These are phyloP conservation scores for Periconia macrospinosa DNA, from an alignment of 2,329 filamentous ascomycete genomes.

Conservation along the genomic window DNA sequence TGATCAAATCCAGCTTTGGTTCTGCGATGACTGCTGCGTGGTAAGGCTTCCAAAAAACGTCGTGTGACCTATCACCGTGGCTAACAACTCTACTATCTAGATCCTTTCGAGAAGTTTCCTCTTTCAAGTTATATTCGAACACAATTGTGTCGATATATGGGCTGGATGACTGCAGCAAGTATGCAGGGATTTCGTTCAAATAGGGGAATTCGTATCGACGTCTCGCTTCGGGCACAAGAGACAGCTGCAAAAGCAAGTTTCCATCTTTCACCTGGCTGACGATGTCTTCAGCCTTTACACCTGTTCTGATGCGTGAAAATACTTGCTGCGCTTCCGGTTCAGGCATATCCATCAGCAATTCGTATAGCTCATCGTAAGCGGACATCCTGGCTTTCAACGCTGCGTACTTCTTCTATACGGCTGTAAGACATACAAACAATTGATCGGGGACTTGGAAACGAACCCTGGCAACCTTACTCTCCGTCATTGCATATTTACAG, in stretches of 20 bases:
- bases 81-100: too few species aligned
- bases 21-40: slow-evolving; percentile 5
- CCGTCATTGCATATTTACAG: too few species aligned
- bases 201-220: background rate
- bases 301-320: slow-evolving; percentile 2
- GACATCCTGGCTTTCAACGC: slow-evolving; percentile 6
- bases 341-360: slow-evolving; percentile 8
- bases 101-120: too few species aligned
- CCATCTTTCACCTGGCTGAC: slow-evolving; percentile 13
- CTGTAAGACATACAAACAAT: too few species aligned
- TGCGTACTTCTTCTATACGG: slow-evolving; percentile 8
- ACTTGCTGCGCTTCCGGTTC: slow-evolving; percentile 12
- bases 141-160: background rate
- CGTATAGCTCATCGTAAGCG: slow-evolving; percentile 15
- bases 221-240: background rate
- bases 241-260: background rate
- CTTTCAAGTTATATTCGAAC: too few species aligned
- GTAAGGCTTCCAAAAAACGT: slow-evolving; percentile 1
- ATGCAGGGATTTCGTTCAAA: background rate
- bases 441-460: too few species aligned
- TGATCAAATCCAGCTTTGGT: background rate
- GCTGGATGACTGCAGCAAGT: background rate
- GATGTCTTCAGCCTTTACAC: slow-evolving; percentile 12
- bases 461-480: too few species aligned
- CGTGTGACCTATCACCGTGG: background rate